These are phyloP conservation scores for Taphrina wiesneri DNA, from an alignment of 1,139 yeast genomes.

Conservation along the genomic window DNA sequence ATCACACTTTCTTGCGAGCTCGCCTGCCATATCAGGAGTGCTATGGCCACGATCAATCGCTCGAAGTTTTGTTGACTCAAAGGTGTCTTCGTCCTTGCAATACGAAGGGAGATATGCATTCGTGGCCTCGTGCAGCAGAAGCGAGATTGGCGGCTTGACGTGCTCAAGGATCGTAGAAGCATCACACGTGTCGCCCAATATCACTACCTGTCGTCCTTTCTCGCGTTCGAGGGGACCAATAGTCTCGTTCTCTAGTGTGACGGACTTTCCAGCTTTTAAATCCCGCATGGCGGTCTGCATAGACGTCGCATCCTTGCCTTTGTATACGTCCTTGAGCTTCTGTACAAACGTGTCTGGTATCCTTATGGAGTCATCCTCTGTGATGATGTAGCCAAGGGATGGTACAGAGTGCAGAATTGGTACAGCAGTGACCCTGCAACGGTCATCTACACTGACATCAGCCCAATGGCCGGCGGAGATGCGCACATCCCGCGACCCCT, in stretches of 20 bases:
- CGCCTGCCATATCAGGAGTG: constrained; percentile 35
- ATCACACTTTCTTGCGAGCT: constrained; percentile 12
- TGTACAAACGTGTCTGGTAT: neutral
- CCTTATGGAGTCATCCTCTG: constrained; percentile 2
- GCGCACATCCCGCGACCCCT: constrained; percentile 8
- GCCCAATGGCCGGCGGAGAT: constrained; percentile 2
- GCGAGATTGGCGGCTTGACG: constrained; percentile 3
- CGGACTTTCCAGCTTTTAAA: constrained; percentile 10
- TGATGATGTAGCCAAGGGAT: constrained; percentile 18
- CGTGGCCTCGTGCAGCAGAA: constrained; percentile 30
- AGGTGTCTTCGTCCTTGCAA: constrained; percentile 7
- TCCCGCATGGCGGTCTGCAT: constrained; percentile 3
- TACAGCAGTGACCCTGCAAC: constrained; percentile 18
- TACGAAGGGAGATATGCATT: constrained; percentile 31
- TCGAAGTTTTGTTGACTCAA: constrained; percentile 3
- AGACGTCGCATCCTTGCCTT: neutral
- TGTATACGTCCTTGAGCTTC: neutral
- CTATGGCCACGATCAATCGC: constrained; percentile 28
- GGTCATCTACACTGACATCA: constrained; percentile 3
- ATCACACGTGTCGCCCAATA: constrained; percentile 30
- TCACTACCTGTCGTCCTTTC: constrained; percentile 24
- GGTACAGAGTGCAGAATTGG: constrained; percentile 29
- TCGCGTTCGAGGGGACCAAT: constrained; percentile 4
- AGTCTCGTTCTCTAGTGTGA: neutral
- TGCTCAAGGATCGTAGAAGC: constrained; percentile 12